Base-by-base conservation (phyloP, 2,329 filamentous ascomycete genomes). In the Fusarium luffae region DNA sequence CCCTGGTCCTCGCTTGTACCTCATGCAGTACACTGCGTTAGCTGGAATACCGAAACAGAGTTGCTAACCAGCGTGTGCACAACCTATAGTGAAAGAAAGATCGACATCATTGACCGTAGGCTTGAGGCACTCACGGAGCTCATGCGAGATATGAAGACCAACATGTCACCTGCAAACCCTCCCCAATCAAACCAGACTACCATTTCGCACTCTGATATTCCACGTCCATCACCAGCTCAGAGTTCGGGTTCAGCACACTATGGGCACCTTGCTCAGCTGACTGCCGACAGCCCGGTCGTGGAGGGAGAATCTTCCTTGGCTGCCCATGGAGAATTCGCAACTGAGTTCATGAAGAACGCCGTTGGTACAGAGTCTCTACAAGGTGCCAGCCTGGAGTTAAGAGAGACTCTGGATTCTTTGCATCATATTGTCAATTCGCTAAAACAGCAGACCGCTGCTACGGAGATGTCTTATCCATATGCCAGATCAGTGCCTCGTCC, bases 271-370 rank as follows among this genome's bases (percentile, higher is more conserved):
- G 50, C 69, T 18, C 69, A 70, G 21, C 23, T 67, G 8, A 61
- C 69, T 46, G 59, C 72, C 21, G 75, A 76, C 7, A 77, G 74
- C n/a, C 73, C 75, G 7, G 75, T 80, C 5, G 74, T 84, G 11
- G 82, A 84, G 47, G 83, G 82, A 10, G 81, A 82, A 62, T 83
- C 82, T 4, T 84, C 82, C 3, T 66, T 85, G 25, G 78, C 82
- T 9, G 83, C 83, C 3, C 83, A 85, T 58, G 82, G 82, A 3
- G 79, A 78, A 14, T 85, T 85, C 65, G 83, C 83, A 34, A 83
- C 80, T 23, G 80, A 84, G 50, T 82, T 85, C 44, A 71, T 83
- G 4, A 76, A 80, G 23, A 78, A 82, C 56, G 78, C 77, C 6
- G 79, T 80, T 18, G 74, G 71, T 13, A 73, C 75, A 25, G 74